A percentile compares a stretch with the other conserved stretches of the same genome.
Evolutionary conservation across 2,329 filamentous ascomycete genomes (phyloP).

Genomic region (Talaromyces marneffei): DNA sequence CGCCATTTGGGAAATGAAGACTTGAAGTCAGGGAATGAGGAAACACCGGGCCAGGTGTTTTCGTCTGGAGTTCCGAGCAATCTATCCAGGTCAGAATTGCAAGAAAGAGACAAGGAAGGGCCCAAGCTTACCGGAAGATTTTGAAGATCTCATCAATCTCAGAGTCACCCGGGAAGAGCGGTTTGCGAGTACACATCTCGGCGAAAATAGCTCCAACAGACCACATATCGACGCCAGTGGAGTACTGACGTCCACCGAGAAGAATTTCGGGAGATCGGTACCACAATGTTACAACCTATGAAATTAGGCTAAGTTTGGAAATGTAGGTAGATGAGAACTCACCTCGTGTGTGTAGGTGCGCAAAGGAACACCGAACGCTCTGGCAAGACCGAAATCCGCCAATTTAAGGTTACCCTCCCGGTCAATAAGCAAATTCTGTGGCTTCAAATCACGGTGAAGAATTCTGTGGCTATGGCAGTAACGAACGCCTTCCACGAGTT

Average conservation of each 20-base stretch:
- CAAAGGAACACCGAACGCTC: conserved; percentile 84
- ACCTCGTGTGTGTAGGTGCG: conserved; percentile 89
- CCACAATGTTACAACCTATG: conserved; percentile 83
- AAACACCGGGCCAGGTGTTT: conserved; percentile 79
- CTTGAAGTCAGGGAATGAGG: conserved; percentile 93
- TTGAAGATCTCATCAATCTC: conserved; percentile 95
- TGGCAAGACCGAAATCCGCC: conserved; percentile 81
- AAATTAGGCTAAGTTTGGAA: neutral
- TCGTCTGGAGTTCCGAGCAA: conserved; percentile 79
- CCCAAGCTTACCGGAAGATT: conserved; percentile 67
- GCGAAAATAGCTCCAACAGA: conserved; percentile 91
- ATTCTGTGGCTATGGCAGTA: conserved; percentile 88
- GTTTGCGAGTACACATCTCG: conserved; percentile 92
- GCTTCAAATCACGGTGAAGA: conserved; percentile 82
- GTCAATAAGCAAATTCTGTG: conserved; percentile 83
- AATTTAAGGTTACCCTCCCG: conserved; percentile 83
- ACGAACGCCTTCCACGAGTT: conserved; percentile 74
- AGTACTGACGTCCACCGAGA: conserved; percentile 84
- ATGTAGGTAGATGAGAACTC: conserved; percentile 12
- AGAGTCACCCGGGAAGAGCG: conserved; percentile 84
- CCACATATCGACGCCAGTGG: conserved; percentile 94
- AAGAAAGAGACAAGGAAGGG: neutral
- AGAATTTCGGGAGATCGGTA: conserved; percentile 88
- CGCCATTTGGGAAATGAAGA: conserved; percentile 86
- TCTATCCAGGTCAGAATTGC: conserved; percentile 36